Conservation (phyloP, 352 stramenopile genomes). For the Pythium aristosporum region DNA sequence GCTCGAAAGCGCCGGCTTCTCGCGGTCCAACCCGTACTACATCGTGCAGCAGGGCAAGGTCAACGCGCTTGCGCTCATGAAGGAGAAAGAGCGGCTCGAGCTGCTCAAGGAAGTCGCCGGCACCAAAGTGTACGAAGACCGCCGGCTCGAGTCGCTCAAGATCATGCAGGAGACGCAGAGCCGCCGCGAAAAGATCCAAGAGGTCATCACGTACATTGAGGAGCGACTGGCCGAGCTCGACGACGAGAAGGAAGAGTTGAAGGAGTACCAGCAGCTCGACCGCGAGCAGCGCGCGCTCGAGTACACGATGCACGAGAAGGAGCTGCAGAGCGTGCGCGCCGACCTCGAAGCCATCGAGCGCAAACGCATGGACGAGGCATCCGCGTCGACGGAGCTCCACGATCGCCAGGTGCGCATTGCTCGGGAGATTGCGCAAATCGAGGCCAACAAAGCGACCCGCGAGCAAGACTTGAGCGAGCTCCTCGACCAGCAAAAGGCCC, state of each 20-base stretch:
- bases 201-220: conserved; percentile 96
- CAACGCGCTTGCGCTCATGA: conserved; percentile 97
- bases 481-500: conserved; percentile 42
- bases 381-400: conserved; percentile 54
- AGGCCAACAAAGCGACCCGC: conserved; percentile 40
- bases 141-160: conserved; percentile 94
- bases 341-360: conserved; percentile 75
- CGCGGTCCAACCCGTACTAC: conserved; percentile 99
- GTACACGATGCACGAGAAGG: conserved; percentile 95
- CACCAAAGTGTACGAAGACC: conserved; percentile 99
- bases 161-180: conserved; percentile 97
- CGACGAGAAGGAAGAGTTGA: conserved; percentile 98
- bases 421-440: conserved; percentile 49
- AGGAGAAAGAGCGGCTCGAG: conserved; percentile 95
- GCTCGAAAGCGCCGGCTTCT: conserved; percentile 99
- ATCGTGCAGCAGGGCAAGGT: conserved; percentile 99
- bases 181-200: conserved; percentile 95
- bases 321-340: conserved; percentile 58
- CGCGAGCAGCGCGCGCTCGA: conserved; percentile 94
- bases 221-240: conserved; percentile 93
- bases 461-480: conserved; percentile 54
- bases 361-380: conserved; percentile 55
- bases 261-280: conserved; percentile 95
- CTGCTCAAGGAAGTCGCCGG: conserved; percentile 98
- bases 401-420: conserved; percentile 64